phyloP scores from a whole-genome alignment of 2,329 filamentous ascomycete genomes.

The Trichoderma simmonsii region DNA sequence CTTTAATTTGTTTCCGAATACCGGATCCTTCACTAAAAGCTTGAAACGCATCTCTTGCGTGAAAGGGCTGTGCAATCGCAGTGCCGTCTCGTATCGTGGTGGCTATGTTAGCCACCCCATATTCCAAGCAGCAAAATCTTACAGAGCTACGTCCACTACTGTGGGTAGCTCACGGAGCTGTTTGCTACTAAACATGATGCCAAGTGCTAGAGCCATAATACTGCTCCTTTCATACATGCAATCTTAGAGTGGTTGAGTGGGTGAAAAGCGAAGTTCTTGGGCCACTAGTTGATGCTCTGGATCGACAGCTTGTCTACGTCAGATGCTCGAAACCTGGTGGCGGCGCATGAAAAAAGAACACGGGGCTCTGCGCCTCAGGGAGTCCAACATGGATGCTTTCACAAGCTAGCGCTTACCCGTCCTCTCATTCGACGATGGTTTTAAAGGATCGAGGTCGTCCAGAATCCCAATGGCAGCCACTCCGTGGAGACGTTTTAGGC shows the following conservation, averaged over 20 bases:
- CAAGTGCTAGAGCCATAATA: not conserved
- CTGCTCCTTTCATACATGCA: not conserved
- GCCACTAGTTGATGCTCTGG: not conserved
- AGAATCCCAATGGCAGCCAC: not conserved
- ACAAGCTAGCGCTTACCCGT: conserved; percentile 8
- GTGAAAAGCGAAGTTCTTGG: not conserved
- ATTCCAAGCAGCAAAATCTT: not conserved
- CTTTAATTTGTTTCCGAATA: not conserved
- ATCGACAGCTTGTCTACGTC: not conserved
- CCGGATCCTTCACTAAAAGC: not conserved
- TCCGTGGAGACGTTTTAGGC: not conserved
- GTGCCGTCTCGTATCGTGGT: not conserved
- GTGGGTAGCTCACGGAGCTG: not conserved
- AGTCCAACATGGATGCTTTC: not conserved
- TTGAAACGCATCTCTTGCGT: not conserved
- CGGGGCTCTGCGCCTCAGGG: not conserved
- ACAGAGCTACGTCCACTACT: not conserved
- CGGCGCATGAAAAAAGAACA: not conserved
- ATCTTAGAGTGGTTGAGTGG: not conserved
- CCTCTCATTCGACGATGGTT: not conserved
- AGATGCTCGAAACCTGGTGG: not conserved
- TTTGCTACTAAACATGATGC: not conserved
- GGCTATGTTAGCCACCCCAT: not conserved
- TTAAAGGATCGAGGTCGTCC: not conserved
- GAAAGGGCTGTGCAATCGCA: not conserved